Evolutionary conservation across 2,329 filamentous ascomycete genomes (phyloP), one percentile per base, ranked within the genome.

Genomic region (Scleromitrula shiraiana): DNA sequence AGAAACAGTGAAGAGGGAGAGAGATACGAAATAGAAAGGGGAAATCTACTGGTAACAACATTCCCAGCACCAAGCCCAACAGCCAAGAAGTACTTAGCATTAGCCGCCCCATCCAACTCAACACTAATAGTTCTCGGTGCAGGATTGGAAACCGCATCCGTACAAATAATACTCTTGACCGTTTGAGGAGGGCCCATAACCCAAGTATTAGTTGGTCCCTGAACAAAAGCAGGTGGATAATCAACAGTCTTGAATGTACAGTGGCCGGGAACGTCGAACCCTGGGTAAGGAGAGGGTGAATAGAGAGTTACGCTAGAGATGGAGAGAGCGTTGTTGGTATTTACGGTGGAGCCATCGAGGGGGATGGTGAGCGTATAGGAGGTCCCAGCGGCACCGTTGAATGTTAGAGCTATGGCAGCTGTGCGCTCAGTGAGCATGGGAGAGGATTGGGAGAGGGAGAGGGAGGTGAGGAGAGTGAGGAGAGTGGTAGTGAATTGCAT

Each of bases 181-280:
- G 54, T 60, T 29, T 60, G 53, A 15, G 59, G 59, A n/a, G 59
- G 59, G 2, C 59, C 59, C 10, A 60, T 48, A 4, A 37, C 47
- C 59, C 59, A 61, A 4, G 33, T 36, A 12, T 36, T 36, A 24
- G 19, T 2, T 9, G 22, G 24, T 17, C 41, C 19, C 22, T 36
- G 55, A n/a, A 61, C 55, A 2, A 48, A 12, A 7, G 53, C 51
- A 2, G 57, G 56, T 3, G 53, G 39, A 8, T 51, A 52, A 49
- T 59, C 56, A 12, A 61, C 59, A 14, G 59, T 56, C 12, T 50
- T 41, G 32, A 61, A 53, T 2, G 41, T 51, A 36, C 59, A 61
- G 3, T 51, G 9, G 6, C 22, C 10, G 9, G 17, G 15, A 10
- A 47, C 33, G 8, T 35, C 42, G 26, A 59, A 44, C n/a, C n/a